Conservation (phyloP, 495 filamentous ascomycete species). For the Neurospora sp. region DNA sequence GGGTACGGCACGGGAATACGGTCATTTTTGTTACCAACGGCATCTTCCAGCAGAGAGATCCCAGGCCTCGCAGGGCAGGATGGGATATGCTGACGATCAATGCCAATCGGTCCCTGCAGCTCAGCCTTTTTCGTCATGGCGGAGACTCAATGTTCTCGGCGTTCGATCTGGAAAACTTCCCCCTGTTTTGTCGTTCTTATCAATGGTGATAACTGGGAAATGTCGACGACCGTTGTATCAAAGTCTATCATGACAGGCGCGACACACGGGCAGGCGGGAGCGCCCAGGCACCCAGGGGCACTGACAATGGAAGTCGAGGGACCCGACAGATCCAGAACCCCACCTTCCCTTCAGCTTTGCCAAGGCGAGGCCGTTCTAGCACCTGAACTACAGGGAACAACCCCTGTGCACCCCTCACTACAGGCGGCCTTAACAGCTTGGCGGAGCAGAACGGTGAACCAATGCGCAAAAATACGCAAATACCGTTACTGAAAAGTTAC, state of each 20-base stretch:
- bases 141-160: not conserved
- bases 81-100: not conserved
- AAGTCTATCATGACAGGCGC: not conserved
- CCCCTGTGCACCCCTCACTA: not conserved
- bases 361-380: not conserved
- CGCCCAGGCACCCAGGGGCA: not conserved
- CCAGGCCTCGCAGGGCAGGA: not conserved
- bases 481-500: not conserved
- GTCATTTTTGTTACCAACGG: not conserved
- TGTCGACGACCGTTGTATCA: not conserved
- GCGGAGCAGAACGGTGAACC: not conserved
- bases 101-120: not conserved
- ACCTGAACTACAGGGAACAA: not conserved
- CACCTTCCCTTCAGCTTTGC: not conserved
- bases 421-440: not conserved
- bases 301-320: not conserved
- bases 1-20: not conserved
- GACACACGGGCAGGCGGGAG: not conserved
- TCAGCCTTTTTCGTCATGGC: not conserved
- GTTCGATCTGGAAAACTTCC: not conserved
- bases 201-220: not conserved
- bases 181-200: not conserved
- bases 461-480: not conserved
- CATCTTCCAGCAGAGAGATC: not conserved
- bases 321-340: not conserved